phyloP scores from a whole-genome alignment of 352 stramenopile species.

The Phytopythium montanum region DNA sequence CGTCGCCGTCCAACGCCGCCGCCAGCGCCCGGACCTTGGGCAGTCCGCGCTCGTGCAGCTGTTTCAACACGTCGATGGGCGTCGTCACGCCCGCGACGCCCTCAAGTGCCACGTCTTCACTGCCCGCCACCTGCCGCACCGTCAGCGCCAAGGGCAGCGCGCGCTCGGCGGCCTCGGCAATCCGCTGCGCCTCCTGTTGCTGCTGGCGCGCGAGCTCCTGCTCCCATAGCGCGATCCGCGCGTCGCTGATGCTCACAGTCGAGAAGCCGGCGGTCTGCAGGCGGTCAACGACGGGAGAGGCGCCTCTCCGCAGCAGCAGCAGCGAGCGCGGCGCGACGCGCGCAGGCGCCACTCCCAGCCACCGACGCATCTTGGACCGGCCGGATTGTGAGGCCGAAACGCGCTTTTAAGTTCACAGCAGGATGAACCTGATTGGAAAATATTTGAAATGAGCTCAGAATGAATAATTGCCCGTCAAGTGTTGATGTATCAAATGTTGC shows the following conservation, averaged over 20 bases:
- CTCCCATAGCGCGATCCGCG: constrained; percentile 48
- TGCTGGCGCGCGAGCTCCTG: constrained; percentile 50
- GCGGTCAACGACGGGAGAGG: not conserved
- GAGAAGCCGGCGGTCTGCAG: constrained; percentile 8
- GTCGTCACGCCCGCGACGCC: constrained; percentile 41
- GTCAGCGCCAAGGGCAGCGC: constrained; percentile 39
- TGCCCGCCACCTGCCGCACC: constrained; percentile 24
- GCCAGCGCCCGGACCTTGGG: constrained; percentile 63
- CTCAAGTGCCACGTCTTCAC: constrained; percentile 33
- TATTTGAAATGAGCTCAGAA: too few relatives aligned
- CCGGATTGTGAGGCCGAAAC: too few relatives aligned
- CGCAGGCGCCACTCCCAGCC: not conserved
- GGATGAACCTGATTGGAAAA: too few relatives aligned
- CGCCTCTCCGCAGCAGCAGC: constrained; percentile 6
- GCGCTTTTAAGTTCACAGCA: too few relatives aligned
- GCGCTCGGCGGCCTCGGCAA: constrained; percentile 10
- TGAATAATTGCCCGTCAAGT: too few relatives aligned
- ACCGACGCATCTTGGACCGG: not conserved
- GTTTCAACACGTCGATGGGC: constrained; percentile 55
- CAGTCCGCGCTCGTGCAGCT: constrained; percentile 46
- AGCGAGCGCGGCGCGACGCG: constrained; percentile 8
- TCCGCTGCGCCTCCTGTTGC: constrained; percentile 9
- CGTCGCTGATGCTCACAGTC: constrained; percentile 39
- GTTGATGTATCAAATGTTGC: too few relatives aligned
- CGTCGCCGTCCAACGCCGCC: constrained; percentile 29